Evolutionary conservation across 805 yeast species (phyloP), one percentile per base, ranked within the genome.

Genomic region (Myxozyma monticola): DNA sequence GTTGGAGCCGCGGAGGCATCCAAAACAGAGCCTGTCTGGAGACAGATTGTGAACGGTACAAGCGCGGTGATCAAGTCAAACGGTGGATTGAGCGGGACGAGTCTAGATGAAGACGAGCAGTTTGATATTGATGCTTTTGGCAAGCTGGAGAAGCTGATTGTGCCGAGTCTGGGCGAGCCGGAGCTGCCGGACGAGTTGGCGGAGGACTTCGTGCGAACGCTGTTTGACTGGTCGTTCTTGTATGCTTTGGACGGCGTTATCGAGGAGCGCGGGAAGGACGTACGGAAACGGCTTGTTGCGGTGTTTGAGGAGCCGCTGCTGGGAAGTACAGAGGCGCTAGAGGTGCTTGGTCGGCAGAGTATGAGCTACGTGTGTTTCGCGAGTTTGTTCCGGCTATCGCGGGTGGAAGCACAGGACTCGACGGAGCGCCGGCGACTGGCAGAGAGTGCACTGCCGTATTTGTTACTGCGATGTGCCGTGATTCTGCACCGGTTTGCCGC

Each of bases 401-500:
- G 51, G 1, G 30, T 48, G 0, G 63, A 65, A 12, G 59, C 22
- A 14, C 15, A 12, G 17, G 49, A 44, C 24, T n/a, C 42, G 24
- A 22, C 37, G 5, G 57, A 53, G 37, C 39, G 57, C 29, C 42
- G 36, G 12, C 31, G 45, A 50, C 58, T 67, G 5, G 62, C 63
- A 3, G 59, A 57, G 1, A 55, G 65, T 1, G 54, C 78, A 2
- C 55, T 76, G 0, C 77, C 79, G 1, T 83, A 71, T 58, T 71
- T 86, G 28, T 66, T 79, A 0, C 72, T 81, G 17, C 72, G 96
- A 35, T 69, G 77, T 22, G 79, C 85, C 0, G 74, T 85, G 53
- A 75, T 80, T 0, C 67, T 90, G 37, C 73, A 84, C 48, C 78
- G 84, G 51, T 82, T 79, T 54, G 70, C 85, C 5, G 79, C 84